These are phyloP conservation scores for Phylloporus gajari DNA, from an alignment of 1,284 basidiomycete genomes.

Conservation along the genomic window DNA sequence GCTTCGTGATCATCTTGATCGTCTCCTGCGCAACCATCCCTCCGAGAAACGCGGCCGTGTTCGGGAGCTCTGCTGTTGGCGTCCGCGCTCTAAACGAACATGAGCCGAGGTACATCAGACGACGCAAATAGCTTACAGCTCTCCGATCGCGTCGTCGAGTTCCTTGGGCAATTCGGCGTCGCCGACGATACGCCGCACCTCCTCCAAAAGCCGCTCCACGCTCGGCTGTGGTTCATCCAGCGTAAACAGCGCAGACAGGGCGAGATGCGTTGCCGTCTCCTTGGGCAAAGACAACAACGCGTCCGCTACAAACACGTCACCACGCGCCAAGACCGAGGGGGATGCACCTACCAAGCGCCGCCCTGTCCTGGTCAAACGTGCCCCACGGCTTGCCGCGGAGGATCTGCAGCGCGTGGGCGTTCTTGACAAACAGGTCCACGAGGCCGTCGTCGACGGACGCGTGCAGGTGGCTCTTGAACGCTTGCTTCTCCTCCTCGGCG, in stretches of 20 bases:
- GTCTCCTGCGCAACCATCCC: constrained; percentile 97
- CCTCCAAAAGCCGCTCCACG: constrained; percentile 48
- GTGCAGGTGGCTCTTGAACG: too few species aligned
- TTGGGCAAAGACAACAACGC: constrained; percentile 55
- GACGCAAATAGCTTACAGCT: too few species aligned
- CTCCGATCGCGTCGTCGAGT: too few species aligned
- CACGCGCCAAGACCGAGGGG: background rate
- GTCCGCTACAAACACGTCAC: constrained; percentile 45
- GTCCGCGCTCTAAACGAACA: too few species aligned
- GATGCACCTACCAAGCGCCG: constrained; percentile 63
- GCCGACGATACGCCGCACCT: constrained; percentile 34
- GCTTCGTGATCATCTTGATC: constrained; percentile 97
- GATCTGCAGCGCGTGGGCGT: too few species aligned
- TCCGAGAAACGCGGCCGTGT: constrained; percentile 92
- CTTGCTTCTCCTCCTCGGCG: too few species aligned
- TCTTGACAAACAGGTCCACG: too few species aligned
- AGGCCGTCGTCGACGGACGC: too few species aligned
- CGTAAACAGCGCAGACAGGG: constrained; percentile 67
- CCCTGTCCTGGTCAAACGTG: constrained; percentile 62
- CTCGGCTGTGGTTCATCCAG: constrained; percentile 49
- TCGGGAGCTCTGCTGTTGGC: constrained; percentile 82
- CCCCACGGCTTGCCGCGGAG: too few species aligned
- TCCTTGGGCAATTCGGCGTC: too few species aligned
- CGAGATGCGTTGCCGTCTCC: constrained; percentile 72
- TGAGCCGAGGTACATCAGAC: too few species aligned